Percentiles rank a stretch among this genome's conserved stretches.
Conservation (phyloP, 2,329 filamentous ascomycete species). For the Cordyceps javanica region DNA sequence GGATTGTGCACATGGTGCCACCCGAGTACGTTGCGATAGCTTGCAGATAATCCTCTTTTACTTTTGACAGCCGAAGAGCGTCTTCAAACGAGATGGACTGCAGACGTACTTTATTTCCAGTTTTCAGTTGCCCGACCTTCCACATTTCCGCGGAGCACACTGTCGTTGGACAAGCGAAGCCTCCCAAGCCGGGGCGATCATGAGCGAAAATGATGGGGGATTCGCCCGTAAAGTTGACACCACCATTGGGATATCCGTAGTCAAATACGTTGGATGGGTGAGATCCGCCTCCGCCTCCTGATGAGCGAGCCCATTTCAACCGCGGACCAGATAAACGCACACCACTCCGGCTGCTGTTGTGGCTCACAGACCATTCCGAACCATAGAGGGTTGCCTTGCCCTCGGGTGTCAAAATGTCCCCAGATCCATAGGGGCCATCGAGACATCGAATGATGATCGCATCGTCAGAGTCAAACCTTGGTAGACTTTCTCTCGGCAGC, state of each 20-base stretch:
- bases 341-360: slow-evolving; percentile 55
- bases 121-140: slow-evolving; percentile 56
- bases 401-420: slow-evolving; percentile 31
- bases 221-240: slow-evolving; percentile 56
- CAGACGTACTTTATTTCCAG: slow-evolving; percentile 39
- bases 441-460: slow-evolving; percentile 14
- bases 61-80: neutral
- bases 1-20: neutral
- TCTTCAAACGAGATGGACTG: neutral
- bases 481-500: slow-evolving; percentile 13
- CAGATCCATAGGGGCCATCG: slow-evolving; percentile 26
- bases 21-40: neutral
- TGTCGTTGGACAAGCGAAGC: slow-evolving; percentile 51
- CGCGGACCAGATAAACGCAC: slow-evolving; percentile 54
- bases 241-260: slow-evolving; percentile 53
- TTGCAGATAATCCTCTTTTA: neutral
- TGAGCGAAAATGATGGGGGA: slow-evolving; percentile 52
- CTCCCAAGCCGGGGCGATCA: slow-evolving; percentile 55
- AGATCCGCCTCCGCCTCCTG: slow-evolving; percentile 57
- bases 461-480: slow-evolving; percentile 15
- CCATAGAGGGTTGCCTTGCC: slow-evolving; percentile 52
- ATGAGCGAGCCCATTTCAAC: slow-evolving; percentile 51
- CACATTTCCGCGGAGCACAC: slow-evolving; percentile 52
- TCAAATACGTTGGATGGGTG: slow-evolving; percentile 55
- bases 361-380: slow-evolving; percentile 51